Evolutionary conservation across 1,139 yeast species (phyloP), one percentile per base, ranked within the genome.

Genomic region (Zygoascus meyerae): DNA sequence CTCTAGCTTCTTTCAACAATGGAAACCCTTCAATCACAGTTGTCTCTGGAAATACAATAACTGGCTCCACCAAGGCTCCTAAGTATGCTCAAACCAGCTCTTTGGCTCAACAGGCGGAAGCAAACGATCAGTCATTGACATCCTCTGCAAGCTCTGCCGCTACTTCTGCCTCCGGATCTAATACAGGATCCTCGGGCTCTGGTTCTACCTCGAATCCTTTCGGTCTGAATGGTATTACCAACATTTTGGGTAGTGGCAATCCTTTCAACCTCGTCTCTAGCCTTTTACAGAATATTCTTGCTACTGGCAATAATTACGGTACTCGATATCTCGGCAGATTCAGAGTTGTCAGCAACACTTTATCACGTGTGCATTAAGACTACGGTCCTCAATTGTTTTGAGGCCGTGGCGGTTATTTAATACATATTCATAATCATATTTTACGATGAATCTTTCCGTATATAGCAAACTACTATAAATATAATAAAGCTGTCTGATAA

Each of bases 1-100:
- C 62, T 4, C 35, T 45, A 31, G 62, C 64, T 11, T 50, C 49
- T n/a, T 53, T 48, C 35, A 40, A 40, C 21, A 11, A 34, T 12
- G 12, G 15, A 11, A 17, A 28, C 2, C 21, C 39, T 14, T 33
- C 42, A 15, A 42, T 55, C 36, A 58, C 50, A 40, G 48, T 51
- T 17, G 54, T 56, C 28, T 34, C 46, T 2, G 46, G 51, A 2
- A 34, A 43, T 12, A 28, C 43, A 3, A 44, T 54, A 14, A 55
- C 57, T 6, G 44, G 48, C 15, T 44, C 55, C 11, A 33, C 34
- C 15, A 36, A 21, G 15, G 48, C 51, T 16, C 48, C 52, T 15
- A 40, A 34, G n/a, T 32, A 37, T 36, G 40, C 35, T n/a, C 34
- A 29, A 30, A n/a, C 35, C 11, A 21, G 15, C 16, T 29, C 18